phyloP scores from a whole-genome alignment of 2,329 filamentous ascomycete genomes.

The Harringtonia aguacate region DNA sequence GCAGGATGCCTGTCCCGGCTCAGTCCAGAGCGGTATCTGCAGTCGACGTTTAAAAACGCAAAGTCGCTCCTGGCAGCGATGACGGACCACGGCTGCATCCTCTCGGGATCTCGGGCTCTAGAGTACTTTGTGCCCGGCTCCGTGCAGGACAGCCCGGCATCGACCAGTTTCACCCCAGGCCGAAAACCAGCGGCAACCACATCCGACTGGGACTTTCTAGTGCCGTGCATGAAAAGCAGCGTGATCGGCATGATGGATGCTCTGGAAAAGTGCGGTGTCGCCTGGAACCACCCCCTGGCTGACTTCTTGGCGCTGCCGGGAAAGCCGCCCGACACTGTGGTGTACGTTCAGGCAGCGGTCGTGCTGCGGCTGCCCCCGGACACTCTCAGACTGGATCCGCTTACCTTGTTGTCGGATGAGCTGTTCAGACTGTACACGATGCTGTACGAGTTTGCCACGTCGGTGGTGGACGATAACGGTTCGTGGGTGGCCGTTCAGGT shows the following conservation, averaged over 20 bases:
- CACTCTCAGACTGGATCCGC: too few relatives aligned
- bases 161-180: too few relatives aligned
- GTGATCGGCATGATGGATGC: constrained; percentile 10
- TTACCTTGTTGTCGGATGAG: too few relatives aligned
- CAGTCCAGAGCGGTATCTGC: constrained; percentile 6
- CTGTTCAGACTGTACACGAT: too few relatives aligned
- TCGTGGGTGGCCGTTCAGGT: too few relatives aligned
- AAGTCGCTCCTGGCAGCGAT: constrained; percentile 8
- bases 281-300: constrained; percentile 5
- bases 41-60: constrained; percentile 2
- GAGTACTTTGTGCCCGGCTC: constrained; percentile 11
- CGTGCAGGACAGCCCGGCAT: background rate
- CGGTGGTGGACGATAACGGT: too few relatives aligned
- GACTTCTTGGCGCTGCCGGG: background rate
- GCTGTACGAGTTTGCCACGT: too few relatives aligned
- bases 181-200: background rate
- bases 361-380: background rate
- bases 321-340: background rate
- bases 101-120: constrained; percentile 10
- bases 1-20: constrained; percentile 4
- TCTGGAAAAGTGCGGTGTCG: constrained; percentile 4
- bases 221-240: constrained; percentile 5
- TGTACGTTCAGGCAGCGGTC: background rate
- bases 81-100: constrained; percentile 8
- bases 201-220: constrained; percentile 11